A percentile compares a stretch with the other conserved stretches of the same genome.
Conservation (phyloP, 2,329 filamentous ascomycete species). For the Talaromyces piceae region DNA sequence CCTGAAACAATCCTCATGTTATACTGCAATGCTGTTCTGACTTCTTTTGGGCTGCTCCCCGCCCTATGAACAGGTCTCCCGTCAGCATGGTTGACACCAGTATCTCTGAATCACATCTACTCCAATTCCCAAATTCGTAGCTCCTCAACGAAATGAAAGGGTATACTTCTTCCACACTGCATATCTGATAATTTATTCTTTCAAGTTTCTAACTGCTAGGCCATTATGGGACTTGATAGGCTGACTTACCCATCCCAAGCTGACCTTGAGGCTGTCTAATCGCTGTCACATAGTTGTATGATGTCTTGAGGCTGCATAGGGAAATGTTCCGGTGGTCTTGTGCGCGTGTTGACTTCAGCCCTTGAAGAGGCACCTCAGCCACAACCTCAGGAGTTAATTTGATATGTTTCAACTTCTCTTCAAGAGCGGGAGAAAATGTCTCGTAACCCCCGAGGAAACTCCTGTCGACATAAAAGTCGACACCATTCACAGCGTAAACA, state of each 20-base stretch:
- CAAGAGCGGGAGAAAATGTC: neutral
- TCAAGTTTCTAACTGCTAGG: too few relatives aligned
- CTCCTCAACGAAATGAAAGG: constrained; percentile 57
- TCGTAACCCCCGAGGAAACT: neutral
- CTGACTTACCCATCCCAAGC: too few relatives aligned
- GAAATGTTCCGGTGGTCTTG: neutral
- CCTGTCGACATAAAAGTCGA: neutral
- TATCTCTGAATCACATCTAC: constrained; percentile 57
- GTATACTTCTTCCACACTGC: constrained; percentile 81
- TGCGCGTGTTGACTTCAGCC: neutral
- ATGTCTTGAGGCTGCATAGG: constrained; percentile 97
- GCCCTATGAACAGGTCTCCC: constrained; percentile 70
- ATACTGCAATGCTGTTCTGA: constrained; percentile 59
- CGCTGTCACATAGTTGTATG: too few relatives aligned
- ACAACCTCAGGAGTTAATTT: neutral
- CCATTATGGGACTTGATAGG: too few relatives aligned
- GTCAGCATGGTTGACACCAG: constrained; percentile 55
- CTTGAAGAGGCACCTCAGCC: neutral
- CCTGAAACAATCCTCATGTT: neutral
- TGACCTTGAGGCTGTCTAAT: too few relatives aligned
- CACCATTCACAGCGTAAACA: neutral
- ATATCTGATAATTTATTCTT: too few relatives aligned
- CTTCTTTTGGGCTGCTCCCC: constrained; percentile 79
- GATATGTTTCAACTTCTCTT: neutral
- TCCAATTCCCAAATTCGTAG: constrained; percentile 64